Percentiles rank a stretch among this genome's conserved stretches.
Evolutionary conservation across 805 yeast genomes (phyloP).

Genomic region (Barnettozyma sucrosica): DNA sequence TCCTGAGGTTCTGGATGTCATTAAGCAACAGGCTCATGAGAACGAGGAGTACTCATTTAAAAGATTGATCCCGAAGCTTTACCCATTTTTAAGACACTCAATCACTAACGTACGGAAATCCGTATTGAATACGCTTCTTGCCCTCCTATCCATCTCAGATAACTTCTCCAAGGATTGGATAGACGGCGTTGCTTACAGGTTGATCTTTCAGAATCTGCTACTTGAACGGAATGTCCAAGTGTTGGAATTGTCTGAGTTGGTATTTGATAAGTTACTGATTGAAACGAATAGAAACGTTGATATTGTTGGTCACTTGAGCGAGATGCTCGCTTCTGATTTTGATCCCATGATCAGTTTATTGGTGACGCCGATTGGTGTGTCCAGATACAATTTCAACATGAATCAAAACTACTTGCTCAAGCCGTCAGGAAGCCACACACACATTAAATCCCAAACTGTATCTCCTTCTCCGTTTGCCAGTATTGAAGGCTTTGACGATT

Average conservation of each 20-base stretch:
- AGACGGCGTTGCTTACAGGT: slow-evolving; percentile 62
- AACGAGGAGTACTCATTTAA: slow-evolving; percentile 58
- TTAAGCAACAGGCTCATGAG: slow-evolving; percentile 54
- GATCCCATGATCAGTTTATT: slow-evolving; percentile 58
- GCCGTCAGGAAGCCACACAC: slow-evolving; percentile 56
- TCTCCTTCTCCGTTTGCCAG: not conserved
- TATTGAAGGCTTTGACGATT: slow-evolving; percentile 17
- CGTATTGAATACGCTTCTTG: slow-evolving; percentile 71
- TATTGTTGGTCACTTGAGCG: slow-evolving; percentile 16
- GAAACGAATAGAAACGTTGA: slow-evolving; percentile 35
- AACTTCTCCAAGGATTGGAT: slow-evolving; percentile 63
- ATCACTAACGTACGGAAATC: slow-evolving; percentile 87
- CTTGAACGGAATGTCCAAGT: slow-evolving; percentile 85
- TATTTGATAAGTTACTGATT: slow-evolving; percentile 50
- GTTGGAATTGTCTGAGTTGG: slow-evolving; percentile 51
- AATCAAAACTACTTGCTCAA: slow-evolving; percentile 64
- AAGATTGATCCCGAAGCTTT: slow-evolving; percentile 78
- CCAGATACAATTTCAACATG: slow-evolving; percentile 85
- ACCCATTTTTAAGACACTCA: slow-evolving; percentile 91
- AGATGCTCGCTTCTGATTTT: slow-evolving; percentile 48
- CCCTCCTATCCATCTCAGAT: slow-evolving; percentile 60
- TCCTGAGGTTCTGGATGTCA: slow-evolving; percentile 64
- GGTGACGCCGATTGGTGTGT: slow-evolving; percentile 93
- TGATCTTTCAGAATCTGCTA: slow-evolving; percentile 79
- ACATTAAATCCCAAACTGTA: slow-evolving; percentile 3